Conservation (phyloP, 2,329 filamentous ascomycete genomes). For the Nemania serpens region DNA sequence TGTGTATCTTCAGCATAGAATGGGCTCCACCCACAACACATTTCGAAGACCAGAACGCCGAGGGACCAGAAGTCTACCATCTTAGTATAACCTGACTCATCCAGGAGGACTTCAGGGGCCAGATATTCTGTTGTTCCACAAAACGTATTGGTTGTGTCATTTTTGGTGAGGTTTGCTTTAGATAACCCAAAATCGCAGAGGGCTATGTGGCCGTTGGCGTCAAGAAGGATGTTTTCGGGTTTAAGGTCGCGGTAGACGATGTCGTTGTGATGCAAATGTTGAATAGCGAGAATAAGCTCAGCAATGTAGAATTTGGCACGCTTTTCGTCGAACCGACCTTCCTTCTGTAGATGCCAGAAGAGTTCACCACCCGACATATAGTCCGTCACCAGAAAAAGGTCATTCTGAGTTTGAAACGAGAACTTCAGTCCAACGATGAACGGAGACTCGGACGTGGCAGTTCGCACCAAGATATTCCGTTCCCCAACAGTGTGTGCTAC, state of each 20-base stretch:
- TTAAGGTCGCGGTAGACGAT: constrained; percentile 98
- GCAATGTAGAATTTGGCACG: constrained; percentile 99
- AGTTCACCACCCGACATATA: constrained; percentile 99
- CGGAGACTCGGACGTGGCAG: constrained; percentile 91
- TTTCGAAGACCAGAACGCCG: constrained; percentile 96
- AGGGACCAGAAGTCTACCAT: constrained; percentile 99
- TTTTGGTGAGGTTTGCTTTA: constrained; percentile 95
- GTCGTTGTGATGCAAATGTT: constrained; percentile 94
- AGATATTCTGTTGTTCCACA: constrained; percentile 98
- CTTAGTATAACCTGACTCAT: constrained; percentile 97
- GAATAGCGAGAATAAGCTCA: constrained; percentile 91
- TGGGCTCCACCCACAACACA: constrained; percentile 99
- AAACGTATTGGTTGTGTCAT: constrained; percentile 98
- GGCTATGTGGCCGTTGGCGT: constrained; percentile 97
- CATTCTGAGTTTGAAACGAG: constrained; percentile 95
- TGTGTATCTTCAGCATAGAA: constrained; percentile 99
- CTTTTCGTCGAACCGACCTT: constrained; percentile 91
- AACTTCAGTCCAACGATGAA: constrained; percentile 99
- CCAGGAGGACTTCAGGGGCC: constrained; percentile 90
- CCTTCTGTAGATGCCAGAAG: constrained; percentile 98
- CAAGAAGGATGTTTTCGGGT: constrained; percentile 94
- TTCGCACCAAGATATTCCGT: constrained; percentile 94
- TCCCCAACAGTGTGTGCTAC: constrained; percentile 97
- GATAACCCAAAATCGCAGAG: constrained; percentile 97
- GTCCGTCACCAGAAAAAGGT: constrained; percentile 97